A percentile compares a stretch with the other conserved stretches of the same genome.
Evolutionary conservation across 2,329 filamentous ascomycete genomes (phyloP).

Genomic region (Karstenula rhodostoma): DNA sequence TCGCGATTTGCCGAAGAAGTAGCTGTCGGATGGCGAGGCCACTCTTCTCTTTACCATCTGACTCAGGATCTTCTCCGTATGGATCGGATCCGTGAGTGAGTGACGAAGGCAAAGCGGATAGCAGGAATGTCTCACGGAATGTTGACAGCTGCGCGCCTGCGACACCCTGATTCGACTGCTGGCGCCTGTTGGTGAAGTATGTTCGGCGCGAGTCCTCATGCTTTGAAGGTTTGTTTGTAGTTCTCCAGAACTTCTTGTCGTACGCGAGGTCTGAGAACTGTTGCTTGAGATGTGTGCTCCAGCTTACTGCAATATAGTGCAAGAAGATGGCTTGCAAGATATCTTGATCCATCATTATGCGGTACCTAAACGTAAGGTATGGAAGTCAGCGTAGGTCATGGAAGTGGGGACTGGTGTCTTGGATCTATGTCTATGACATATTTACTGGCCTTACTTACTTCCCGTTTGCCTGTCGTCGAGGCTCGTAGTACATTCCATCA

Average conservation of each 20-base stretch:
- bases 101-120: conserved; percentile 27
- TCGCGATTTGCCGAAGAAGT: conserved; percentile 51
- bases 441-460: conserved; percentile 36
- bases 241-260: conserved; percentile 18
- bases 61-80: conserved; percentile 18
- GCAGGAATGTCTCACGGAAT: conserved; percentile 14
- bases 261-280: conserved; percentile 22
- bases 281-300: conserved; percentile 44
- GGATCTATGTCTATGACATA: no score
- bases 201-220: conserved; percentile 10
- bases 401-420: no score
- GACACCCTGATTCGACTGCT: neutral
- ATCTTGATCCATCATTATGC: conserved; percentile 58
- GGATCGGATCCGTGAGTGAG: conserved; percentile 30
- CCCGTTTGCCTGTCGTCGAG: conserved; percentile 54
- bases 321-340: conserved; percentile 57
- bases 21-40: conserved; percentile 49
- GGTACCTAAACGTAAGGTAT: conserved; percentile 23
- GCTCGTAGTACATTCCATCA: conserved; percentile 54
- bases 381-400: no score
- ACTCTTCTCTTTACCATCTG: conserved; percentile 13
- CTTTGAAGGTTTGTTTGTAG: neutral
- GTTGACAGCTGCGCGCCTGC: conserved; percentile 28
- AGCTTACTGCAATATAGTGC: conserved; percentile 52
- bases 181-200: conserved; percentile 14